Base-by-base conservation (phyloP, 257 asterid species). In the Nicotiana undulata region DNA sequence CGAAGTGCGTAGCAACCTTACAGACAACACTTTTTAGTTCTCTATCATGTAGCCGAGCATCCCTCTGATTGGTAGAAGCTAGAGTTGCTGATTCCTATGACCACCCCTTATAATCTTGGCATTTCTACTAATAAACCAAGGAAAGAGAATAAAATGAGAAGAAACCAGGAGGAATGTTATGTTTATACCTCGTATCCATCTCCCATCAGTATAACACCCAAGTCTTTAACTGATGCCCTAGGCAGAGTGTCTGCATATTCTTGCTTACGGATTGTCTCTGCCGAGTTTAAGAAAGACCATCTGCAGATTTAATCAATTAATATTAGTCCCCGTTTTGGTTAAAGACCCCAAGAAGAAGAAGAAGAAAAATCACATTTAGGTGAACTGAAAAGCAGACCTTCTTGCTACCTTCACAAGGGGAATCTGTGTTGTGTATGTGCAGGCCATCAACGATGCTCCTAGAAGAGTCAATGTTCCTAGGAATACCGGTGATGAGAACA, bases 401-500 rank as follows among this genome's bases (percentile, higher is more conserved):
- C 86, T 92, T 70, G 99, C 94, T 89, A 93, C 92, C 93, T 87
- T 95, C 87, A 91, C 90, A 31, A 90, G 85, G n/a, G 99, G 99
- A 76, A 92, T 89, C 89, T 95, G 98, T 20, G 97, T 93, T 65
- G 97, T 92, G 87, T 89, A 91, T 22, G 99, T 90, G 83, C 98
- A 95, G 74, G 98, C 97, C 89, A 93, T 90, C 59, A 95, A 96
- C 61, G 99, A 95, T 81, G 94, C 91, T 84, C 92, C 99, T 63
- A 95, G 80, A 75, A 95, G 96, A 84, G 74, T 49, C 79, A 92
- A 75, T 1, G 97, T 88, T 81, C 89, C 97, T 32, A 95, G 78
- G 85, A 95, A 95, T 65, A 92, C n/a, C 0, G 99, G 98, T 80
- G 98, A 95, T 3, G 98, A 91, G 85, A 88, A 95, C 98, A 95